Evolutionary conservation across 345 rosid species (phyloP), one percentile per base, ranked within the genome.

Genomic region (Pistacia integerrima): DNA sequence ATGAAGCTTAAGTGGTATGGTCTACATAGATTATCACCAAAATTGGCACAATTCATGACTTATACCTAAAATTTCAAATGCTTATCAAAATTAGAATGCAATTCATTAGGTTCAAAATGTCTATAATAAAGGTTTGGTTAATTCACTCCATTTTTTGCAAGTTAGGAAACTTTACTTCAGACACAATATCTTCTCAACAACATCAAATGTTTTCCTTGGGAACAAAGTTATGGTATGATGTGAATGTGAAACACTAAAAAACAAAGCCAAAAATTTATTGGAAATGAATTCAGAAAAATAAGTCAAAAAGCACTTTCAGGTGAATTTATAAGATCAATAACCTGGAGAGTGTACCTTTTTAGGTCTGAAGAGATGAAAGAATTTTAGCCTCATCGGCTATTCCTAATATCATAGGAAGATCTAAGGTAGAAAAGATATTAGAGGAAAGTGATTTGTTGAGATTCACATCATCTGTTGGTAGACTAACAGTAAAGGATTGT

Each of bases 341-440:
- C 46, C 55, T 52, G 51, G 69, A 62, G 6, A 57, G 70, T 85
- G 4, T 85, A 92, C 99, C 83, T 92, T 93, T 84, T 95, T 95
- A 46, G 99, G 98, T 57, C 87, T 95, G 99, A 80, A 92, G 97
- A 76, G 98, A 95, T 46, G 97, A 93, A 82, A 95, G 98, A 84
- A 95, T 93, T 90, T 95, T 97, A 49, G 97, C 98, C 84, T 93
- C 99, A 67, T 95, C 98, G 75, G 93, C 87, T 73, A 95, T 95
- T 75, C 97, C 94, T 61, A 80, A 85, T 78, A 95, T 93, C 67
- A 90, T 92, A 73, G 99, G 99, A 80, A 93, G 91, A 79, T 95
- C 97, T 56, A 85, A 84, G 62, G 86, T 83, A 74, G 93, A 83
- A 86, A 95, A 93, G 66, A 93, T 86, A 85, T 88, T 86, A 72